Percentiles rank a stretch among this genome's conserved stretches.
phyloP scores from a whole-genome alignment of 1,139 yeast species.

The Geotrichum phurueaensis region DNA sequence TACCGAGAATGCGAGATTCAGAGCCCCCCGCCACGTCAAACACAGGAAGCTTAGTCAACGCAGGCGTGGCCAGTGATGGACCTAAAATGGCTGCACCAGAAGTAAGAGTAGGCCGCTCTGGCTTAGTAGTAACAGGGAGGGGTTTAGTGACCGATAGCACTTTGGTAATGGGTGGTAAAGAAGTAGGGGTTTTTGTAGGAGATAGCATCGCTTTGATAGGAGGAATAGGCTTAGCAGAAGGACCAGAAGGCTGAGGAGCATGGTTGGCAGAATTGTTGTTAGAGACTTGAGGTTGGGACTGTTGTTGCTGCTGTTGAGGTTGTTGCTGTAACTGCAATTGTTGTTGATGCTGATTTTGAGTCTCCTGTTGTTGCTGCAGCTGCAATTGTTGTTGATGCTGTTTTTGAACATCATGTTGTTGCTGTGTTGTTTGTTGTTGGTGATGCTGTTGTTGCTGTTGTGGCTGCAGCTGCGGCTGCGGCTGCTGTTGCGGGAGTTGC shows the following conservation, averaged over 20 bases:
- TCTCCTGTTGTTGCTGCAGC: background rate
- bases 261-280: constrained; percentile 22
- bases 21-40: constrained; percentile 55
- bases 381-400: background rate
- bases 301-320: constrained; percentile 19
- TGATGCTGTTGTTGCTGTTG: constrained; percentile 13
- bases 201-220: constrained; percentile 26
- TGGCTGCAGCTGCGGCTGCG: background rate
- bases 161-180: constrained; percentile 62
- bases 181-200: constrained; percentile 43
- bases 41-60: constrained; percentile 66
- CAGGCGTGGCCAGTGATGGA: constrained; percentile 67
- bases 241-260: constrained; percentile 24
- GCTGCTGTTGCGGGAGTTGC: constrained; percentile 22
- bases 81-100: constrained; percentile 80
- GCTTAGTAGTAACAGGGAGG: constrained; percentile 54
- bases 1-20: constrained; percentile 73
- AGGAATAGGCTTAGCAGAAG: constrained; percentile 28
- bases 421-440: constrained; percentile 9
- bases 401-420: background rate
- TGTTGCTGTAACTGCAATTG: constrained; percentile 16
- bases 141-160: constrained; percentile 62
- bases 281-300: constrained; percentile 21
- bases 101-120: constrained; percentile 71
- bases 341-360: constrained; percentile 13